phyloP scores from a whole-genome alignment of 441 rosid genomes.

The Rhodomyrtus psidioides region DNA sequence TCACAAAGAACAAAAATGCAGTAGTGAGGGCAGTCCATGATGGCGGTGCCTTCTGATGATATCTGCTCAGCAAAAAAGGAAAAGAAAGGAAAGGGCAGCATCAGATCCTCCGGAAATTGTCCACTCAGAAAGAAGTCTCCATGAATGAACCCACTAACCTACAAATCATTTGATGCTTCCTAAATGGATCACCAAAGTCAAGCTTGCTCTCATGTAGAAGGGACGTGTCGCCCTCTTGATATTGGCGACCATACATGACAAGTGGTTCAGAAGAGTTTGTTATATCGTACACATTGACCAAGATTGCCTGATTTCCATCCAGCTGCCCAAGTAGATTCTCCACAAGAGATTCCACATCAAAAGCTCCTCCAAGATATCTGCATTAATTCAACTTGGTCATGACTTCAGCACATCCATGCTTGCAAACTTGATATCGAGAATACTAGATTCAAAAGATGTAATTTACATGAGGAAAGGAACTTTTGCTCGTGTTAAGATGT shows the following conservation, averaged over 20 bases:
- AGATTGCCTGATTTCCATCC: conserved; percentile 84
- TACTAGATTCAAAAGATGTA: not conserved
- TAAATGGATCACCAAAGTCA: conserved; percentile 91
- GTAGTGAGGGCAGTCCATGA: conserved; percentile 69
- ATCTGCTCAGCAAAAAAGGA: conserved; percentile 33
- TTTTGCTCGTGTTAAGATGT: not conserved
- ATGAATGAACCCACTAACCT: conserved; percentile 39
- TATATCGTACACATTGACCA: conserved; percentile 83
- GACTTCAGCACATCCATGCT: not conserved
- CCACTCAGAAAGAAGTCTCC: not conserved
- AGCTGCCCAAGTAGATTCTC: conserved; percentile 95
- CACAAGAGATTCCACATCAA: conserved; percentile 96
- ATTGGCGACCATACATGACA: conserved; percentile 81
- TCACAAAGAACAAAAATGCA: conserved; percentile 52
- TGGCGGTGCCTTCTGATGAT: conserved; percentile 75
- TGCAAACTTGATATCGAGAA: not conserved
- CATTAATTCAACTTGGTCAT: conserved; percentile 6
- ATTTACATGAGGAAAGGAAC: not conserved
- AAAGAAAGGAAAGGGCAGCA: not conserved
- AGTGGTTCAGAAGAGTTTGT: conserved; percentile 77
- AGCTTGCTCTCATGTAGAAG: conserved; percentile 72
- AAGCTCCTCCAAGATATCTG: conserved; percentile 96
- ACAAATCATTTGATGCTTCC: conserved; percentile 90
- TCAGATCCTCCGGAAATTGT: not conserved
- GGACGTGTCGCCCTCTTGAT: conserved; percentile 70